phyloP scores from a whole-genome alignment of 139 green algal species.

The Prasinococcaceae sp. region DNA sequence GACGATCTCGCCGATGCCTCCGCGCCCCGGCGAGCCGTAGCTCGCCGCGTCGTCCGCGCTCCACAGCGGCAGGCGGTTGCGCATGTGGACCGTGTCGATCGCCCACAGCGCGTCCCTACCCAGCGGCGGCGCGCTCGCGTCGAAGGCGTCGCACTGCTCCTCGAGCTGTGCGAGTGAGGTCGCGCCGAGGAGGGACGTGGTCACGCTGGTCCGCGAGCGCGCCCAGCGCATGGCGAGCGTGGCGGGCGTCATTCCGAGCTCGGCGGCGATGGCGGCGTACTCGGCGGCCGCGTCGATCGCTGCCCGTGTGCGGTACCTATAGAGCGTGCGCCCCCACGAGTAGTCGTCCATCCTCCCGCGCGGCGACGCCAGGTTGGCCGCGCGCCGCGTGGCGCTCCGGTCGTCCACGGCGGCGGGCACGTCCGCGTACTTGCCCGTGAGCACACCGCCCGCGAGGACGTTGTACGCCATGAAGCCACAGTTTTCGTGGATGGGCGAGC shows the following conservation, averaged over 20 bases:
- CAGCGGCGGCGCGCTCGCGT: background rate
- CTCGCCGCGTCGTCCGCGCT: conserved; percentile 1
- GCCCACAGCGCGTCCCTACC: conserved; percentile 1
- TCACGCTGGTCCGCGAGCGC: background rate
- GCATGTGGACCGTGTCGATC: conserved; percentile 23
- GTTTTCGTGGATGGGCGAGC: conserved; percentile 6
- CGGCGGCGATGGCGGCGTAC: conserved; percentile 7
- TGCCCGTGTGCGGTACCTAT: conserved; percentile 7
- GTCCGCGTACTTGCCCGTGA: conserved; percentile 11
- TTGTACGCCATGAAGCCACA: conserved; percentile 12
- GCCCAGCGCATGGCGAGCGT: conserved; percentile 9
- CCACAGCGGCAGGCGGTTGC: conserved; percentile 14
- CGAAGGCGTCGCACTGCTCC: conserved; percentile 1
- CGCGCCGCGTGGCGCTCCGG: background rate
- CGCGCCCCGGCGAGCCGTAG: too few relatives aligned
- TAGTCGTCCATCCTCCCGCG: conserved; percentile 17
- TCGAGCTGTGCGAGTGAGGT: conserved; percentile 11
- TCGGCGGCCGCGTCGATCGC: background rate
- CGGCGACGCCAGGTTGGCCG: background rate
- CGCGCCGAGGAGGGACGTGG: conserved; percentile 9
- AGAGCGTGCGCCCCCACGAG: conserved; percentile 12
- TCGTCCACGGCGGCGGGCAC: conserved; percentile 1
- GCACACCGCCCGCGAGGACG: conserved; percentile 4
- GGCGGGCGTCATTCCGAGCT: conserved; percentile 2
- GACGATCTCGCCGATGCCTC: too few relatives aligned